Evolutionary conservation across 257 asterid genomes (phyloP).

Genomic region (Ligustrum vulgare): DNA sequence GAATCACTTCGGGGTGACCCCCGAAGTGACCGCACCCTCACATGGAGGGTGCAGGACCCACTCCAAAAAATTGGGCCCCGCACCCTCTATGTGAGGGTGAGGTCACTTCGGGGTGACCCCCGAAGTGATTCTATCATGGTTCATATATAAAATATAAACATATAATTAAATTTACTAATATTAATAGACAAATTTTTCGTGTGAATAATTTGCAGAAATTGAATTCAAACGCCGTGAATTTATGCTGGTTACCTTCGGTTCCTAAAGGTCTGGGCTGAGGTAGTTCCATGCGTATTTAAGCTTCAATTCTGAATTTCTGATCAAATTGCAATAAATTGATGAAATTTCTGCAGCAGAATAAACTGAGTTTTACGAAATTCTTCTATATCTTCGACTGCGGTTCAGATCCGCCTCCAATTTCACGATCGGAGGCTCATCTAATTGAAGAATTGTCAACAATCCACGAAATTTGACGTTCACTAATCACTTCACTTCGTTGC

Average conservation of each 20-base stretch:
- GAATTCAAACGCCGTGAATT: background rate
- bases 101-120: no score
- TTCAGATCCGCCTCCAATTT: constrained; percentile 50
- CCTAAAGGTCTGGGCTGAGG: constrained; percentile 68
- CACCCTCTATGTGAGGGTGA: no score
- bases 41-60: no score
- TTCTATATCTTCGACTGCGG: background rate
- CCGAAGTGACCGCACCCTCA: no score
- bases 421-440: constrained; percentile 40
- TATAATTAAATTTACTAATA: background rate
- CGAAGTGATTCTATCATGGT: no score
- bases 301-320: constrained; percentile 9
- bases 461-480: constrained; percentile 20
- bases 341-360: constrained; percentile 15
- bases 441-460: background rate
- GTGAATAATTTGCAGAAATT: background rate
- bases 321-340: background rate
- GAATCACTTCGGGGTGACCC: no score
- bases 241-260: constrained; percentile 47
- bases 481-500: background rate
- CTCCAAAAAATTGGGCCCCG: no score
- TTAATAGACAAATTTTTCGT: background rate
- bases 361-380: constrained; percentile 13
- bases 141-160: background rate
- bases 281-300: constrained; percentile 58